A percentile compares a stretch with the other conserved stretches of the same genome.
Evolutionary conservation across 768 basidiomycete species (phyloP).

Genomic region (Lactarius tabidus): DNA sequence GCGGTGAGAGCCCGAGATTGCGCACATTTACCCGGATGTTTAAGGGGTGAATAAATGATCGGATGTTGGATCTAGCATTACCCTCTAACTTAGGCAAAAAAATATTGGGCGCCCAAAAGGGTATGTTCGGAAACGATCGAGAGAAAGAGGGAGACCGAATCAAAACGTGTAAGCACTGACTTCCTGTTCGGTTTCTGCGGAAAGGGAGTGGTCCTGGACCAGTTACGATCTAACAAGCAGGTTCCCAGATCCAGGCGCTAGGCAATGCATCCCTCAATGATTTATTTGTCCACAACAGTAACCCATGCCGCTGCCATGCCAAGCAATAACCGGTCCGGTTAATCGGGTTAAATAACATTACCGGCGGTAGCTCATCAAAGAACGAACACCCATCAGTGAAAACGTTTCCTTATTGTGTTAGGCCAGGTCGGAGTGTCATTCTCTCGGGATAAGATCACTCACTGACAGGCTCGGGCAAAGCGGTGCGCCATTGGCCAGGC

Average conservation of each 20-base stretch:
- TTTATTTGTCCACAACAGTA: neutral
- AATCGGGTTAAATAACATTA: conserved; percentile 4
- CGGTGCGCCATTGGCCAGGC: conserved; percentile 14
- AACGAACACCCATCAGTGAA: conserved; percentile 14
- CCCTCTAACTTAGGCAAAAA: neutral
- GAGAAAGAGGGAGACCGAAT: neutral
- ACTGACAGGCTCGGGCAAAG: conserved; percentile 10
- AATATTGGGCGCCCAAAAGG: conserved; percentile 3
- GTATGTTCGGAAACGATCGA: conserved; percentile 21
- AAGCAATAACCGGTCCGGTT: neutral
- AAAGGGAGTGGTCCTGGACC: neutral
- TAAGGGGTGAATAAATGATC: conserved; percentile 11
- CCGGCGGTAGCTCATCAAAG: conserved; percentile 18
- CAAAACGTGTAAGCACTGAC: neutral
- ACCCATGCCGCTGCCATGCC: neutral
- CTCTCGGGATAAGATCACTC: conserved; percentile 14
- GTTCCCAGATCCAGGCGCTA: neutral
- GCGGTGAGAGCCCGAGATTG: neutral
- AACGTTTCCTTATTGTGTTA: conserved; percentile 23
- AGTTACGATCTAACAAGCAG: neutral
- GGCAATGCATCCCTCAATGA: neutral
- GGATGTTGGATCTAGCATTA: conserved; percentile 8
- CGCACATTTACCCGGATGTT: neutral
- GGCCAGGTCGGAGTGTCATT: conserved; percentile 23
- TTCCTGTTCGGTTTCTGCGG: conserved; percentile 12